Percentiles rank a stretch among this genome's conserved stretches.
phyloP scores from a whole-genome alignment of 1,284 basidiomycete genomes.

The Microstroma glucosiphilum region DNA sequence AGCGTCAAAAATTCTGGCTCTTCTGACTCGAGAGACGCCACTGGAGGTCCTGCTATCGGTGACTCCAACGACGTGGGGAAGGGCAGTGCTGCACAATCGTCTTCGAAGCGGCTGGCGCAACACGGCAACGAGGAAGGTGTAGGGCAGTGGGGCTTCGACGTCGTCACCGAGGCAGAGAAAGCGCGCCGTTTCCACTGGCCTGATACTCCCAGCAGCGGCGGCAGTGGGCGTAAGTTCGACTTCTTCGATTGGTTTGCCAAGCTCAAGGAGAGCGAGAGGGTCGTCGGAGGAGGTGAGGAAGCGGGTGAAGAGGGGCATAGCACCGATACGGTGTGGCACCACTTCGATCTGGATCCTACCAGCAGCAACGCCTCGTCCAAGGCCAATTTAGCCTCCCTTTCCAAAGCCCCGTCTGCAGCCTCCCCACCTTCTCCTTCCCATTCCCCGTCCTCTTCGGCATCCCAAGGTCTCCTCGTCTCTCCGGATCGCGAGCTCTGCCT shows the following conservation, averaged over 20 bases:
- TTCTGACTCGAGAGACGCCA: not conserved
- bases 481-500: constrained; percentile 47
- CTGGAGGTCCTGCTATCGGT: not conserved
- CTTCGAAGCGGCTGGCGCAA: constrained; percentile 3
- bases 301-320: not conserved
- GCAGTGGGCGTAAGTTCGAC: not conserved
- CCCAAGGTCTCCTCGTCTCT: constrained; percentile 27
- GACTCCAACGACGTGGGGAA: not conserved
- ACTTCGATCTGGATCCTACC: not conserved
- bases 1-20: constrained; percentile 8
- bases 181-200: constrained; percentile 35
- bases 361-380: not conserved
- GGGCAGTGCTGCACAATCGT: too few species aligned
- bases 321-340: not conserved
- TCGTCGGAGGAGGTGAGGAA: not conserved
- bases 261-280: not conserved
- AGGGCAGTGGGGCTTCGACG: constrained; percentile 33
- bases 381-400: not conserved
- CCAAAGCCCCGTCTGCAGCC: not conserved
- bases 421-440: not conserved
- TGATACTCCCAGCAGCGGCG: constrained; percentile 11
- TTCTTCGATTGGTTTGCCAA: not conserved
- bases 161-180: constrained; percentile 31
- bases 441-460: not conserved
- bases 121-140: constrained; percentile 16